Conservation (phyloP, 106 monocot genomes). For the Apostasia shenzhenica region DNA sequence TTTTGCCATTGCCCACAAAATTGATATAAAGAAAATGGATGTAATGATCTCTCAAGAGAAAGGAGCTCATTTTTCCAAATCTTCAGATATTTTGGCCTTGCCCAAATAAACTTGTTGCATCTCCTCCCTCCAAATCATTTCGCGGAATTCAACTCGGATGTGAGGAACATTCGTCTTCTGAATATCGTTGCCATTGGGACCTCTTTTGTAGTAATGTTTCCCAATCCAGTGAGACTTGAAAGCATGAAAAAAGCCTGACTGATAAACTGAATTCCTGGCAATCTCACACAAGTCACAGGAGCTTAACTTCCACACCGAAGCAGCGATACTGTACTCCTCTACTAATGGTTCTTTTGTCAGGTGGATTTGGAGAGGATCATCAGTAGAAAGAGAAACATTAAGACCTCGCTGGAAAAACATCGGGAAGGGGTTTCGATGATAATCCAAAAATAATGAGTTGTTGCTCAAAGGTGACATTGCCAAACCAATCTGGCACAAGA, state of each 20-base stretch:
- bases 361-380: constrained; percentile 96
- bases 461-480: constrained; percentile 99
- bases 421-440: constrained; percentile 93
- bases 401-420: constrained; percentile 82
- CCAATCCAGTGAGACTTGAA: constrained; percentile 98
- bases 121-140: constrained; percentile 61
- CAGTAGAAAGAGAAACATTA: constrained; percentile 96
- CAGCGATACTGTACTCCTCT: constrained; percentile 98
- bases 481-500: constrained; percentile 74
- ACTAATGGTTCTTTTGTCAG: constrained; percentile 96
- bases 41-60: too few relatives aligned
- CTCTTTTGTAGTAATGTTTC: constrained; percentile 74
- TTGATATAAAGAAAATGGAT: too few relatives aligned
- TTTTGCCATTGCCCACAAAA: too few relatives aligned
- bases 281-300: constrained; percentile 96
- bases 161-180: constrained; percentile 95
- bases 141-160: constrained; percentile 86
- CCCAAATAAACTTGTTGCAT: constrained; percentile 53
- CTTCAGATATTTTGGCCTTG: constrained; percentile 28
- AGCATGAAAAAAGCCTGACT: constrained; percentile 95
- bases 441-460: constrained; percentile 93
- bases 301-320: constrained; percentile 99
- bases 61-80: constrained; percentile 15
- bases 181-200: constrained; percentile 88
- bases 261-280: constrained; percentile 90